Evolutionary conservation across 2,329 filamentous ascomycete genomes (phyloP), one percentile per base, ranked within the genome.

Genomic region (Meredithiella fracta): DNA sequence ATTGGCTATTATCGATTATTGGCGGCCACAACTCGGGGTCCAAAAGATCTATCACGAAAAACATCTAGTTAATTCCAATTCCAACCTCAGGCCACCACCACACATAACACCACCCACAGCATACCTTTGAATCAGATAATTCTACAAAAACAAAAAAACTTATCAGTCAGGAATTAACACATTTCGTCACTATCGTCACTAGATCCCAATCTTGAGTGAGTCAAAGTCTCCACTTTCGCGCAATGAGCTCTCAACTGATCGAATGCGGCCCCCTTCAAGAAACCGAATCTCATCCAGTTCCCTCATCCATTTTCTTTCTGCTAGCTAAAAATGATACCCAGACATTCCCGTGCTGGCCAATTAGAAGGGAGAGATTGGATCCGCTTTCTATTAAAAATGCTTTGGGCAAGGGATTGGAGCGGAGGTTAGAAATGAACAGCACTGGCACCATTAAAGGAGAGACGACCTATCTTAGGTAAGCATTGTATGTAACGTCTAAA

Each of bases 311-410:
- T 49, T 49, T 20, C 17, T 4, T 23, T 14, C 17, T 5, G 11
- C 11, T 5, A 26, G 22, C 3, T 11, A 25, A 14, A 49, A 49
- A 49, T 23, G 22, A 49, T 20, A 9, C 40, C 40, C 40, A 22
- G 40, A 38, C 17, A 15, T 5, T 9, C 31, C 51, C 15, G 23
- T 8, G 8, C 44, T 34, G 47, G 51, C 56, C 56, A 58, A 58
- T 58, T 14, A 51, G n/a, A 44, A n/a, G 6, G 9, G 7, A 8
- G 23, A 14, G 17, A 55, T 58, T 58, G 54, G 52, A 42, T 58
- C 56, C 56, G 38, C 56, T 37, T 49, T 37, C 22, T 25, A 49
- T 49, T 25, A 11, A 14, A 20, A 23, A 49, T 37, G 44, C 14
- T 47, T 55, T 34, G 2, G 47, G 31, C 23, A 37, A 25, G 47